Conservation (phyloP, 768 basidiomycete genomes). For the Pisolithus microcarpus region DNA sequence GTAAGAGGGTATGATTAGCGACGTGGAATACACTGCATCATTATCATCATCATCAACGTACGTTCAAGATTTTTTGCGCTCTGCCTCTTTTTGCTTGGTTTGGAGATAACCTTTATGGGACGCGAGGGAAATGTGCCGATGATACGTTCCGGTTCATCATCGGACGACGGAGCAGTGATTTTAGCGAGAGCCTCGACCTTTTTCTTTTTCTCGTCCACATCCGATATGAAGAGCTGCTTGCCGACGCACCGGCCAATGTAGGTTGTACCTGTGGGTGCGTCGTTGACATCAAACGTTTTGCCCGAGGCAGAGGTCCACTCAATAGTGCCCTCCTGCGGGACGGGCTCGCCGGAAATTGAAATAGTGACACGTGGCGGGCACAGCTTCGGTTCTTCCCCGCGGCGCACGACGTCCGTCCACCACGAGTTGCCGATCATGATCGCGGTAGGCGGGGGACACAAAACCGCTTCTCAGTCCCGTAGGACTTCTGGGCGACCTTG, state of each 20-base stretch:
- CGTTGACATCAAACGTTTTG: constrained; percentile 73
- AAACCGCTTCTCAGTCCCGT: constrained; percentile 94
- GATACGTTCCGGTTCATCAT: constrained; percentile 74
- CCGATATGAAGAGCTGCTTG: constrained; percentile 91
- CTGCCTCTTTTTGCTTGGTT: constrained; percentile 95
- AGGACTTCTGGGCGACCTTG: constrained; percentile 95
- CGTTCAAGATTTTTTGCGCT: constrained; percentile 89
- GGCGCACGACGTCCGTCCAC: constrained; percentile 79
- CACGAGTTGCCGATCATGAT: constrained; percentile 91
- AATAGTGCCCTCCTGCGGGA: constrained; percentile 76
- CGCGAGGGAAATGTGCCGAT: constrained; percentile 88
- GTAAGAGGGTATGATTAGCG: constrained; percentile 9
- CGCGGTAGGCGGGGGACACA: constrained; percentile 90
- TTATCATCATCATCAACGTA: constrained; percentile 46
- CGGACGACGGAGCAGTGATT: constrained; percentile 72
- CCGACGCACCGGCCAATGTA: constrained; percentile 91
- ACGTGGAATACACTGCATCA: constrained; percentile 2
- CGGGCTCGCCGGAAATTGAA: constrained; percentile 86
- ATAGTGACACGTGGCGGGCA: constrained; percentile 78
- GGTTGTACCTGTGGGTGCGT: constrained; percentile 75
- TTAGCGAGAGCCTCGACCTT: constrained; percentile 91
- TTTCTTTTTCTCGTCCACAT: constrained; percentile 92
- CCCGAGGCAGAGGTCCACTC: constrained; percentile 86
- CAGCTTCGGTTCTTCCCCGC: constrained; percentile 67
- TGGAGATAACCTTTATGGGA: constrained; percentile 98